Conservation (phyloP, 1,284 basidiomycete genomes). For the Cutaneotrichosporon arboriforme region DNA sequence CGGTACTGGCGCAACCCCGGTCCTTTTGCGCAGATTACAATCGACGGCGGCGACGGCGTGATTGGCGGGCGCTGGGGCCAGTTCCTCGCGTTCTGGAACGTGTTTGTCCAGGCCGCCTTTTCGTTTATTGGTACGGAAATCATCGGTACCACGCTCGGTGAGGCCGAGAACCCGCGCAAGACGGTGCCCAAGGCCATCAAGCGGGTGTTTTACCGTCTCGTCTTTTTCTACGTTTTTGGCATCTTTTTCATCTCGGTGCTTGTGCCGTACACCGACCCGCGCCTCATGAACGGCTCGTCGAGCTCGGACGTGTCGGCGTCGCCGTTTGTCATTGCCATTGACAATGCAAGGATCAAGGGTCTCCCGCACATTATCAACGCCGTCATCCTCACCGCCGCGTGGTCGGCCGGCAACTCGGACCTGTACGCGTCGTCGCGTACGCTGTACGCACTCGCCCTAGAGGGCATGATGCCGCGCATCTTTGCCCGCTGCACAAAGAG, state of each 20-base stretch:
- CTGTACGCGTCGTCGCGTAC: slow-evolving; percentile 76
- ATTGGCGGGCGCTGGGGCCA: slow-evolving; percentile 50
- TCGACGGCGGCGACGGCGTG: slow-evolving; percentile 14
- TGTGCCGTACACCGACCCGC: slow-evolving; percentile 63
- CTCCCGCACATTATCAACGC: slow-evolving; percentile 53
- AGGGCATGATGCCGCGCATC: slow-evolving; percentile 59
- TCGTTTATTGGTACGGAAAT: slow-evolving; percentile 79
- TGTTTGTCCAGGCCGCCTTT: slow-evolving; percentile 73
- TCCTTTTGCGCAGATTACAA: slow-evolving; percentile 16
- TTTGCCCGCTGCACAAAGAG: slow-evolving; percentile 55
- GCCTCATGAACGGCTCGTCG: slow-evolving; percentile 53
- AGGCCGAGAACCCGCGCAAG: slow-evolving; percentile 60
- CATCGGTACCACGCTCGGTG: slow-evolving; percentile 62
- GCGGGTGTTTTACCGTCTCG: slow-evolving; percentile 71
- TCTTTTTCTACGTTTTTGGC: slow-evolving; percentile 59
- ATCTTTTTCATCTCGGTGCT: slow-evolving; percentile 60
- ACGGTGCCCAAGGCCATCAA: slow-evolving; percentile 74
- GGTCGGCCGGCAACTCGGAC: slow-evolving; percentile 76
- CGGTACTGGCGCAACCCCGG: slow-evolving; percentile 64
- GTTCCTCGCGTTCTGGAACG: slow-evolving; percentile 63
- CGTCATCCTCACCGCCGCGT: slow-evolving; percentile 65
- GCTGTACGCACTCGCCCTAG: slow-evolving; percentile 71
- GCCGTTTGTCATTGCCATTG: slow-evolving; percentile 74
- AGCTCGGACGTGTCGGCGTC: slow-evolving; percentile 57
- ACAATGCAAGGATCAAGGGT: slow-evolving; percentile 65